Conservation (phyloP, 2,329 filamentous ascomycete genomes). For the Sarocladium kiliense region DNA sequence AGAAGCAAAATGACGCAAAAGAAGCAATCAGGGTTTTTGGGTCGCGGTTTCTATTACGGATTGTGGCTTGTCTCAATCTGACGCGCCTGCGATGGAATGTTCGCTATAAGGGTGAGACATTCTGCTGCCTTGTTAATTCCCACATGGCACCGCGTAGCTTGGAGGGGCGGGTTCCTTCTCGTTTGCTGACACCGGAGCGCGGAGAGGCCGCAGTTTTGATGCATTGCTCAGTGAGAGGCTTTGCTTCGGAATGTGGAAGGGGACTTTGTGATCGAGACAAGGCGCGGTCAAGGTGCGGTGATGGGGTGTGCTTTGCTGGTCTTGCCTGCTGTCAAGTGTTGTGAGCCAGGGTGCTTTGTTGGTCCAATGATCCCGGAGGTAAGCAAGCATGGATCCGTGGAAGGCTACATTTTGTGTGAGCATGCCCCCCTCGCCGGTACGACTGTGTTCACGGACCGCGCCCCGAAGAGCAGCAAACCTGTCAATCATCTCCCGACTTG, state of each 20-base stretch:
- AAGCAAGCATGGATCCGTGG: background rate
- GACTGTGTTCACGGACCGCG: no score
- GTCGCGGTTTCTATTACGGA: background rate
- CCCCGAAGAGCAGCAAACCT: background rate
- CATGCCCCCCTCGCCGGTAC: no score
- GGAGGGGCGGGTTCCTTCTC: background rate
- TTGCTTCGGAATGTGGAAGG: background rate
- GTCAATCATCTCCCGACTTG: background rate
- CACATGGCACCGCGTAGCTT: background rate
- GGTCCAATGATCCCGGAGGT: no score
- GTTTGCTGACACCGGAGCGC: background rate
- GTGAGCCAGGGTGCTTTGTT: no score
- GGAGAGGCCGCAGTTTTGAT: background rate
- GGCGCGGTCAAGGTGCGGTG: background rate
- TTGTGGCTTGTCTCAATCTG: constrained; percentile 5
- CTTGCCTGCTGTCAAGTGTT: background rate
- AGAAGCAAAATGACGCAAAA: background rate
- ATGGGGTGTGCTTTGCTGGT: background rate
- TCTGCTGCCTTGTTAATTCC: background rate
- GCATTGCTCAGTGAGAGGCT: background rate
- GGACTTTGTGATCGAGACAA: background rate
- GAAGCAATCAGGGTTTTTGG: background rate
- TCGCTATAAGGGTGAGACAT: background rate
- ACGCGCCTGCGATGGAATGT: constrained; percentile 5
- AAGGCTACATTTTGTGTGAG: no score